A percentile compares a stretch with the other conserved stretches of the same genome.
phyloP scores from a whole-genome alignment of 805 yeast species.

The Saccharomycopsis babjevae region DNA sequence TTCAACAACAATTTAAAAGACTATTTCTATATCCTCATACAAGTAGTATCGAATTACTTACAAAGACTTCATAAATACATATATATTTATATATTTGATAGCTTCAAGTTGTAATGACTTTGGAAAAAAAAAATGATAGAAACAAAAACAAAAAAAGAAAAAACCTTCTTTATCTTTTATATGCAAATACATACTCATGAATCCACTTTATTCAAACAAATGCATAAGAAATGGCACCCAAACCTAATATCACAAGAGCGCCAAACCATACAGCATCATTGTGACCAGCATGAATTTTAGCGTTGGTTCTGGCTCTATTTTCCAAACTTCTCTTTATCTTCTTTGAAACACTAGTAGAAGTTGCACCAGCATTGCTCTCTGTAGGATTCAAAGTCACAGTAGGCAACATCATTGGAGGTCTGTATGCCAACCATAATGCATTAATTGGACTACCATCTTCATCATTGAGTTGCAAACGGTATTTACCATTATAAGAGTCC shows the following conservation, averaged over 20 bases:
- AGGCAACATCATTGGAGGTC: constrained; percentile 95
- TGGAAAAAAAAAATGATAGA: neutral
- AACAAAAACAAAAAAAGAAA: neutral
- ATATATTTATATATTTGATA: no score
- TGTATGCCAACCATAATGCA: constrained; percentile 84
- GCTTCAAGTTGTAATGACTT: no score
- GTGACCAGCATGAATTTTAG: constrained; percentile 37
- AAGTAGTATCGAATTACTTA: no score
- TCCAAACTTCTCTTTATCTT: constrained; percentile 41
- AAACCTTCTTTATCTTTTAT: neutral
- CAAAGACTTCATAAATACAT: no score
- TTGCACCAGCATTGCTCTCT: constrained; percentile 29
- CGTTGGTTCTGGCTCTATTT: constrained; percentile 71
- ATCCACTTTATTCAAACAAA: neutral
- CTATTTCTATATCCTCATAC: no score
- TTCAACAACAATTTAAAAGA: no score
- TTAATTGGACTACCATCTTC: constrained; percentile 73
- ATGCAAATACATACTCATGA: neutral
- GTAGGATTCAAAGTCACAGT: constrained; percentile 88
- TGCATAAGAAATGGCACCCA: constrained; percentile 17
- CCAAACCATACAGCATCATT: constrained; percentile 48
- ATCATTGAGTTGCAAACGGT: constrained; percentile 61
- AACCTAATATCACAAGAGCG: constrained; percentile 30
- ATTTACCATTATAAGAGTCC: constrained; percentile 78
- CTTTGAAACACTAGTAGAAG: constrained; percentile 23